A percentile compares a stretch with the other conserved stretches of the same genome.
Evolutionary conservation across 2,329 filamentous ascomycete species (phyloP).

Genomic region (Paraconiothyrium brasiliense): DNA sequence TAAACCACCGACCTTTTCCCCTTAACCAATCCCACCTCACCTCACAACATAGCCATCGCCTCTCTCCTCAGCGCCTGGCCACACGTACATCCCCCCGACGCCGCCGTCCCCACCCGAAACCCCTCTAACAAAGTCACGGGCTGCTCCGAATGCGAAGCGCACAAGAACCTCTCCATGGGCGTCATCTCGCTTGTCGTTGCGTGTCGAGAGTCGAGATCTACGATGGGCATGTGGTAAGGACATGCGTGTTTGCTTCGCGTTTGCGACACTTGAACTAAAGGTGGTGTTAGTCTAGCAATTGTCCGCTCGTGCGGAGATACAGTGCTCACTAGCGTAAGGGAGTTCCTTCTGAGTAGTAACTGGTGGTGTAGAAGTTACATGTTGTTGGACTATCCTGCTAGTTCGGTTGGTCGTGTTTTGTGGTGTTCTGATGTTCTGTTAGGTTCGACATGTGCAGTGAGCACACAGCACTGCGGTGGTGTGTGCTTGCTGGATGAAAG

Average conservation of each 20-base stretch:
- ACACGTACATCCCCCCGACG: conserved; percentile 11
- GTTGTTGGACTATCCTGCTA: not conserved
- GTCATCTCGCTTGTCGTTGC: not conserved
- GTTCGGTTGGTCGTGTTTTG: not conserved
- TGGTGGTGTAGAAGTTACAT: not conserved
- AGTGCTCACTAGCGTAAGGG: conserved; percentile 3
- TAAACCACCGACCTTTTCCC: too few relatives aligned
- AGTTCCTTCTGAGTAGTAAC: not conserved
- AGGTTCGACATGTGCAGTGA: not conserved
- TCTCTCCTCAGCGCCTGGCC: not conserved
- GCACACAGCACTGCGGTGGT: too few relatives aligned
- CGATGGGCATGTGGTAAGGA: conserved; percentile 9
- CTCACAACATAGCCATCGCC: conserved; percentile 8
- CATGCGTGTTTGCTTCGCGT: not conserved
- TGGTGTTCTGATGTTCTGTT: not conserved
- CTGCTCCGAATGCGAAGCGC: not conserved
- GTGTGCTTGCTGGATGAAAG: not conserved
- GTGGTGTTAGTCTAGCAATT: not conserved
- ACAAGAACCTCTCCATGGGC: conserved; percentile 8
- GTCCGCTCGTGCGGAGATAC: too few relatives aligned
- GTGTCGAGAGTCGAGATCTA: not conserved
- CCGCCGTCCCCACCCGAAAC: conserved; percentile 4
- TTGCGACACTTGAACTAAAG: conserved; percentile 1
- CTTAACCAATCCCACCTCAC: too few relatives aligned
- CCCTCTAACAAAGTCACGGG: conserved; percentile 2